phyloP scores from a whole-genome alignment of 2,329 filamentous ascomycete species.

The Diaporthe amygdali region DNA sequence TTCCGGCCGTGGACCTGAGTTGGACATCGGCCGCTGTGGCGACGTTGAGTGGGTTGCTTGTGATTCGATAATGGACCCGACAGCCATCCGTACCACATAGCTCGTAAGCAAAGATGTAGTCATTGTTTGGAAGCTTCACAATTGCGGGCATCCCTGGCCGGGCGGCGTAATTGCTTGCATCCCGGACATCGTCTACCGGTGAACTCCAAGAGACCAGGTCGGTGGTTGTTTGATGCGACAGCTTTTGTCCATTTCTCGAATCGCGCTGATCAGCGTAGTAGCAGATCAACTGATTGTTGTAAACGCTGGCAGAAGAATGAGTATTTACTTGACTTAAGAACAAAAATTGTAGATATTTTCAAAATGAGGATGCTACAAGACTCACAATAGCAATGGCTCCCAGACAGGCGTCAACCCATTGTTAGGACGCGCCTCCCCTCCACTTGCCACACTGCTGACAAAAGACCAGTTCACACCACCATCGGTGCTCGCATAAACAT shows the following conservation, averaged over 20 bases:
- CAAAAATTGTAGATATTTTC: too few relatives aligned
- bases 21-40: constrained; percentile 37
- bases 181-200: constrained; percentile 66
- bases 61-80: constrained; percentile 51
- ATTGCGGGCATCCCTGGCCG: constrained; percentile 74
- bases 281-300: constrained; percentile 63
- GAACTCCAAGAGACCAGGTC: constrained; percentile 66
- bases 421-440: constrained; percentile 63
- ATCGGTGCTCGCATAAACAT: constrained; percentile 70
- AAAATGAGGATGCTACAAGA: not conserved
- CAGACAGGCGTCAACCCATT: constrained; percentile 74
- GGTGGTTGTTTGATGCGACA: constrained; percentile 66
- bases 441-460: constrained; percentile 67
- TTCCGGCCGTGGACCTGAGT: constrained; percentile 36
- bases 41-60: constrained; percentile 45
- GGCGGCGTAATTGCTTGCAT: constrained; percentile 59
- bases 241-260: constrained; percentile 70
- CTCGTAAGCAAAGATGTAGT: constrained; percentile 70
- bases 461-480: constrained; percentile 69
- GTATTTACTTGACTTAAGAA: too few relatives aligned
- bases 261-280: constrained; percentile 78
- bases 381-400: constrained; percentile 69
- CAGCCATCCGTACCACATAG: constrained; percentile 39
- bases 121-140: constrained; percentile 58
- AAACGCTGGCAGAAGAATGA: constrained; percentile 31